Percentiles rank a stretch among this genome's conserved stretches.
phyloP scores from a whole-genome alignment of 2,329 filamentous ascomycete genomes.

The Diaporthe citriasiana region DNA sequence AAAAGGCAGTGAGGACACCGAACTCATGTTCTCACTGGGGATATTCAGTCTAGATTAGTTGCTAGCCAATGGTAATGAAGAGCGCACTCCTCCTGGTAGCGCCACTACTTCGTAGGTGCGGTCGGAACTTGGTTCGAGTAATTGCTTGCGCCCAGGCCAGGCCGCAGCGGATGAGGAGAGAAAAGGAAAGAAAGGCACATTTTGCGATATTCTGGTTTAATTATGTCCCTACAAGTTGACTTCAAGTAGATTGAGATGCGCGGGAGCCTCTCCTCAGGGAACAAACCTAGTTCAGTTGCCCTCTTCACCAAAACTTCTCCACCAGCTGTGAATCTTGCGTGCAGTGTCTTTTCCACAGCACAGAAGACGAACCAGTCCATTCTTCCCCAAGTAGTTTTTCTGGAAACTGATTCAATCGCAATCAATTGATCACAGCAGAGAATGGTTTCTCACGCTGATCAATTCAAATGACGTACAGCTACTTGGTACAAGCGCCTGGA shows the following conservation, averaged over 20 bases:
- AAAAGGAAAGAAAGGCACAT: too few species aligned
- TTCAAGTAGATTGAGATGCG: not conserved
- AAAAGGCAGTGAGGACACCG: too few species aligned
- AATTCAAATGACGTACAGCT: constrained; percentile 9
- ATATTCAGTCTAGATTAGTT: too few species aligned
- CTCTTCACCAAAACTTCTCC: not conserved
- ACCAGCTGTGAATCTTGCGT: constrained; percentile 5
- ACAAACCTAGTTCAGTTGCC: not conserved
- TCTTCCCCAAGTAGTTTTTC: not conserved
- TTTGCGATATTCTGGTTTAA: constrained; percentile 1
- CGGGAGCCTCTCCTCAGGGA: not conserved
- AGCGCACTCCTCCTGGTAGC: too few species aligned
- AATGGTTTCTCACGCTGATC: not conserved
- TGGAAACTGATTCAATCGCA: not conserved
- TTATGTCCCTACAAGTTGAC: not conserved
- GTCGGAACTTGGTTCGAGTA: too few species aligned
- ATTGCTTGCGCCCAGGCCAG: too few species aligned
- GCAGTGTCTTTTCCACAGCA: not conserved
- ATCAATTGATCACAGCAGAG: not conserved
- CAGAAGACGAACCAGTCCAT: not conserved
- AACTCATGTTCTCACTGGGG: too few species aligned
- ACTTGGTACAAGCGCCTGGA: constrained; percentile 4
- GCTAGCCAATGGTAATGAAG: too few species aligned
- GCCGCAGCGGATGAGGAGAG: too few species aligned
- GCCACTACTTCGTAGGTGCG: too few species aligned